Conservation (phyloP, 345 rosid genomes). For the Salix brachista region DNA sequence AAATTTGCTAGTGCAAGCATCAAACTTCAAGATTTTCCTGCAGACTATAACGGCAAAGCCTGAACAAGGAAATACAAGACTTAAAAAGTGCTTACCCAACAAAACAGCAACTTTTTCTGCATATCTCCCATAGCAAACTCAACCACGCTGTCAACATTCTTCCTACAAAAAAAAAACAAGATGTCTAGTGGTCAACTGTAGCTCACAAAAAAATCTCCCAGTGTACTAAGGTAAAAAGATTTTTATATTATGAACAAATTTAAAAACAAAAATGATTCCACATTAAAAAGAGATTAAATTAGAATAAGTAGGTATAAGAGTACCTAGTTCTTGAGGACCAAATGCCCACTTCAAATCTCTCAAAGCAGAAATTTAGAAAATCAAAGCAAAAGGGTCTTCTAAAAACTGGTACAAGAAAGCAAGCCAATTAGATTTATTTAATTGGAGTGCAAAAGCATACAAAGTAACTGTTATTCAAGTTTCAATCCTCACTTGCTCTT, state of each 20-base stretch:
- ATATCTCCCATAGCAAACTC: slow-evolving; percentile 68
- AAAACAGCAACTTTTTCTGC: slow-evolving; percentile 68
- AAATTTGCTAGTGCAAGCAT: not conserved
- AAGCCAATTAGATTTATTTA: slow-evolving; percentile 5
- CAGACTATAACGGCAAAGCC: not conserved
- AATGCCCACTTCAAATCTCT: slow-evolving; percentile 71
- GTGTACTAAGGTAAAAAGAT: not conserved
- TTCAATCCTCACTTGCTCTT: slow-evolving; percentile 51
- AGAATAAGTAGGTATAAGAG: slow-evolving; percentile 13
- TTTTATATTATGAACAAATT: not conserved
- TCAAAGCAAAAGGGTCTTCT: slow-evolving; percentile 62
- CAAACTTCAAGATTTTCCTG: not conserved
- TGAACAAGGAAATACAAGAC: not conserved
- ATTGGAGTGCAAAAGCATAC: not conserved
- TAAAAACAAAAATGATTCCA: not conserved
- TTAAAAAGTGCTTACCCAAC: slow-evolving; percentile 56
- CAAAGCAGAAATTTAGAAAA: slow-evolving; percentile 74
- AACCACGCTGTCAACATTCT: slow-evolving; percentile 49
- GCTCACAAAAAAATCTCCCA: not conserved
- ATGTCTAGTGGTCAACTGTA: not conserved
- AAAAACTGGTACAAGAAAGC: slow-evolving; percentile 46
- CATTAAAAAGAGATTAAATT: not conserved
- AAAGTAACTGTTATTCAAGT: not conserved
- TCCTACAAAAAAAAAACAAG: slow-evolving; percentile 36
- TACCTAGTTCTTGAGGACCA: slow-evolving; percentile 87